Evolutionary conservation across 2,329 filamentous ascomycete genomes (phyloP), one percentile per base, ranked within the genome.

Genomic region (Helicocarpus griseus): DNA sequence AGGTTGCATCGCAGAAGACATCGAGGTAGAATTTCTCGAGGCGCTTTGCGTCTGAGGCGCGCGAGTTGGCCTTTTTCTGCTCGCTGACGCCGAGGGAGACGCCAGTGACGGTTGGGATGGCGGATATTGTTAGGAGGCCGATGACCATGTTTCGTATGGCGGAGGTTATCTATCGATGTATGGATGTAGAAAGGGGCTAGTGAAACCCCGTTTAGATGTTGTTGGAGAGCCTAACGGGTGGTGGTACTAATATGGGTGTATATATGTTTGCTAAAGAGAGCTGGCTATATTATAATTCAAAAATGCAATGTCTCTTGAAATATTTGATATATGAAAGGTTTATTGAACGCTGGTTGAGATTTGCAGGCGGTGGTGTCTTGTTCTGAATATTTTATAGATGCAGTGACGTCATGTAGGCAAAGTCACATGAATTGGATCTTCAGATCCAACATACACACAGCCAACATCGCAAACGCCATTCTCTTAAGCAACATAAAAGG

Each of bases 21-120:
- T 71, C 58, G 29, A 76, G 69, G 50, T 72, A 61, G 49, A 76
- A 72, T 55, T 75, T 76, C 24, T 68, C 61, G 66, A 76, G 75
- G 40, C 72, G 70, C 49, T 65, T 65, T 56, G 67, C 66, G 56
- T 76, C 72, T 57, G 69, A 62, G 55, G 69, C 63, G 55, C 67
- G 65, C 40, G 69, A 59, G 51, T 75, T 75, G 44, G 68, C 62
- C 54, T 70, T 72, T 56, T 69, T 70, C 49, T 75, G 71, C 54
- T 73, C 70, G 54, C 67, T 68, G 17, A 69, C 63, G 2, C 67
- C 73, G 55, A 76, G 67, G 8, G 71, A 65, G 14, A 72, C 68
- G 38, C 74, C 74, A 8, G 73, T 73, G 38, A 74, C 72, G 5
- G 73, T 73, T 35, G 73, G 73, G 53, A 73, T 73, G 19, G 70